phyloP scores from a whole-genome alignment of 2,329 filamentous ascomycete genomes.

The Colletotrichum sp. region DNA sequence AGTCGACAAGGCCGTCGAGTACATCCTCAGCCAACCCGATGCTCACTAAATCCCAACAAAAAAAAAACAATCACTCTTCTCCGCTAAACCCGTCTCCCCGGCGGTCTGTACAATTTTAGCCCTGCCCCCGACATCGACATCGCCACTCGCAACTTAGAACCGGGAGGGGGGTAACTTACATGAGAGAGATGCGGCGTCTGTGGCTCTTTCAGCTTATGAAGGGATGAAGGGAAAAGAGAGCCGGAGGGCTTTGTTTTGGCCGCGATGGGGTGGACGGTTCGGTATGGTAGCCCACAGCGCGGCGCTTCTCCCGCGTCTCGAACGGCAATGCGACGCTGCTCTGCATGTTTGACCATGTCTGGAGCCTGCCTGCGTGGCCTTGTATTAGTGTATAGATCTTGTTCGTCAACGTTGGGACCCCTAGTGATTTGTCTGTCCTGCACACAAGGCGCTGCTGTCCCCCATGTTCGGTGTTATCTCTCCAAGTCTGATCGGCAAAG shows the following conservation, averaged over 20 bases:
- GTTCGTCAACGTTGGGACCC: not conserved
- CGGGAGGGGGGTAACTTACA: not conserved
- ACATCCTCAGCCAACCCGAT: slow-evolving; percentile 92
- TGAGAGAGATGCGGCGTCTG: slow-evolving; percentile 8
- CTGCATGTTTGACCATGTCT: slow-evolving; percentile 6
- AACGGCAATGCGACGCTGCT: slow-evolving; percentile 25
- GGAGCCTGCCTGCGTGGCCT: slow-evolving; percentile 16
- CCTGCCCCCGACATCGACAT: slow-evolving; percentile 8
- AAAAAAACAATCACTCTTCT: slow-evolving; percentile 27
- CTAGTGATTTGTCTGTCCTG: not conserved
- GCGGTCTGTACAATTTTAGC: slow-evolving; percentile 23
- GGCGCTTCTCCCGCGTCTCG: not conserved
- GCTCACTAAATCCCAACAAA: slow-evolving; percentile 76
- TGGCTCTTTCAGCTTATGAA: not conserved
- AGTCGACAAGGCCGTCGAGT: slow-evolving; percentile 95
- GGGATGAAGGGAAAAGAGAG: not conserved
- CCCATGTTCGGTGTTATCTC: not conserved
- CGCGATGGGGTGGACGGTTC: not conserved
- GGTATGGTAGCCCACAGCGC: slow-evolving; percentile 10
- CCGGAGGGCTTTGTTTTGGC: not conserved
- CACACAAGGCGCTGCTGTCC: not conserved
- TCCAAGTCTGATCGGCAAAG: not conserved
- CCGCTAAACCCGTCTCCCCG: slow-evolving; percentile 14
- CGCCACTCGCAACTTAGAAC: slow-evolving; percentile 19
- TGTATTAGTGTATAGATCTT: slow-evolving; percentile 44